Evolutionary conservation across 2,329 filamentous ascomycete species (phyloP), one percentile per base, ranked within the genome.

Genomic region (Phoma sp.): DNA sequence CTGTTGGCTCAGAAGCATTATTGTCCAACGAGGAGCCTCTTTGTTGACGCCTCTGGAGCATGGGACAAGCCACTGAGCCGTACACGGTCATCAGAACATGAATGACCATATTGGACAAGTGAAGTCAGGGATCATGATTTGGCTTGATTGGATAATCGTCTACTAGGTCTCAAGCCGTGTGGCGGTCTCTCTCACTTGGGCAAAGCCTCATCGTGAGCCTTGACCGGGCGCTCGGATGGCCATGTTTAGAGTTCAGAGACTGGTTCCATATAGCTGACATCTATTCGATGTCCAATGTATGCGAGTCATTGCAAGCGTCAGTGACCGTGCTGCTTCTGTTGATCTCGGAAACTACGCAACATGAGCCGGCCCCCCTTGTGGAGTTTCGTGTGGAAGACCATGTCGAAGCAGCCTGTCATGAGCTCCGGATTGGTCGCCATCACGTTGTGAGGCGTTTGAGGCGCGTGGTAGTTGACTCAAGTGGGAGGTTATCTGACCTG

Each of bases 291-390:
- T 38, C 48, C 42, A 34, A 37, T 7, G 12, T 26, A 34, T 46
- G 33, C 48, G 48, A 40, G 40, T 46, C 48, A 34, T 32, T 46
- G 7, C 7, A 18, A 7, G 4, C 23, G 10, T 12, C 12, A 29
- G 23, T 33, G 18, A 34, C 14, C 28, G 28, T 33, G 32, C 2
- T 17, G 26, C n/a, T 2, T 1, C n/a, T 14, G 23, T 42, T 26
- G 30, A 37, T 42, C 39, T 42, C 43, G 39, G 47, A 32, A 39
- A 26, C 33, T 18, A 28, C 7, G 12, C n/a, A 21, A 25, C 23
- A 15, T 42, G 48, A 33, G 21, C 33, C 29, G 28, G 33, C 21
- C 26, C 34, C n/a, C 39, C 34, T 17, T 45, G 40, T 52, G 34
- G 42, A 28, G 17, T 39, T 17, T 15, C 28, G 33, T 33, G 17